phyloP scores from a whole-genome alignment of 352 stramenopile species.

The Globisporangium solare region DNA sequence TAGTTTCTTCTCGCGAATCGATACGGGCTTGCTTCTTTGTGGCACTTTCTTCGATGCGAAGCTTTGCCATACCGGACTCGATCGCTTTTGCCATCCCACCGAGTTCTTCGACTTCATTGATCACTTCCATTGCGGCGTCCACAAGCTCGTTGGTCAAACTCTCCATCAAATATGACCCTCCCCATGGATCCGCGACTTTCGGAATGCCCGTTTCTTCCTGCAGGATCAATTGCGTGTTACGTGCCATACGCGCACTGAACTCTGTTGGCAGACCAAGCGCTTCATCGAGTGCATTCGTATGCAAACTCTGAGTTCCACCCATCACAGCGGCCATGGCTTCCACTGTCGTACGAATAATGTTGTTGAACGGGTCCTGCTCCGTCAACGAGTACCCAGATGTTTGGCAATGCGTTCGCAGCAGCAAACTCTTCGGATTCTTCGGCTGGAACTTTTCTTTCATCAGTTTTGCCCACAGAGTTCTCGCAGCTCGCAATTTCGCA shows the following conservation, averaged over 20 bases:
- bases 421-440: conserved; percentile 92
- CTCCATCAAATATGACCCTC: conserved; percentile 97
- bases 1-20: conserved; percentile 91
- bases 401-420: conserved; percentile 96
- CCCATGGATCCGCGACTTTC: conserved; percentile 94
- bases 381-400: conserved; percentile 95
- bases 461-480: conserved; percentile 92
- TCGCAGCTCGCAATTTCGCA: conserved; percentile 92
- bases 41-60: conserved; percentile 95
- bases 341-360: conserved; percentile 96
- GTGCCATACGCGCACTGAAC: conserved; percentile 93
- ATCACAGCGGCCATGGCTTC: conserved; percentile 87
- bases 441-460: conserved; percentile 92
- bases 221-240: conserved; percentile 98
- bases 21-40: conserved; percentile 95
- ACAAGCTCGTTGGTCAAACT: conserved; percentile 91
- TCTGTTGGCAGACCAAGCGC: conserved; percentile 95
- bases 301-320: conserved; percentile 95
- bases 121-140: conserved; percentile 64
- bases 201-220: conserved; percentile 96
- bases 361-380: conserved; percentile 98
- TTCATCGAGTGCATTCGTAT: conserved; percentile 98
- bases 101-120: conserved; percentile 86
- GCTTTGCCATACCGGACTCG: conserved; percentile 94
- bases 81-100: conserved; percentile 98